These are phyloP conservation scores for Colletotrichum echinochloae DNA, from an alignment of 2,329 filamentous ascomycete species.

Conservation along the genomic window DNA sequence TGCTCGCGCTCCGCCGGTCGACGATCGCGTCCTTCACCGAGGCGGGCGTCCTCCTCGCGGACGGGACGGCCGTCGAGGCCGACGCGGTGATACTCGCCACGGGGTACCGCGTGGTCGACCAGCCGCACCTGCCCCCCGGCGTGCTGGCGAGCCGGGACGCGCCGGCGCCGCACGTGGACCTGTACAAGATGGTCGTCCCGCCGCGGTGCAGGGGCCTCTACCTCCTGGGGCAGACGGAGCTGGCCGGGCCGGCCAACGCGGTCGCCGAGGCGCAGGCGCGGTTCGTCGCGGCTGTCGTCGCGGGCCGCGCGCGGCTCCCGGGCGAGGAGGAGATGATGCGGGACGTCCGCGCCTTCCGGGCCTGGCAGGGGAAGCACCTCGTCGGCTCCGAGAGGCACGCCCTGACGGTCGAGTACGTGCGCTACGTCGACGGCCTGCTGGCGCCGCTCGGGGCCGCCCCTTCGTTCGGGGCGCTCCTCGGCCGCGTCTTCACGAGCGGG, in stretches of 20 bases:
- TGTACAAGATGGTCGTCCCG: slow-evolving; percentile 50
- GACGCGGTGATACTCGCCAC: slow-evolving; percentile 64
- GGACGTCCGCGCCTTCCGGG: slow-evolving; percentile 45
- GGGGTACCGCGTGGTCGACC: slow-evolving; percentile 51
- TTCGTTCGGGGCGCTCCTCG: slow-evolving; percentile 46
- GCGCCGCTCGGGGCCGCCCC: slow-evolving; percentile 50
- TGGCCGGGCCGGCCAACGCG: slow-evolving; percentile 48
- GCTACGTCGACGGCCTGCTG: slow-evolving; percentile 50
- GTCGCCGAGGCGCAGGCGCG: slow-evolving; percentile 51
- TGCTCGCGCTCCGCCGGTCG: slow-evolving; percentile 50
- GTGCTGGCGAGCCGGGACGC: slow-evolving; percentile 42
- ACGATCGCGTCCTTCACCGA: slow-evolving; percentile 46
- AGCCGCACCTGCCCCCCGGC: slow-evolving; percentile 47
- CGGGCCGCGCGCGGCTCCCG: slow-evolving; percentile 45
- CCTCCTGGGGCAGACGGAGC: slow-evolving; percentile 50
- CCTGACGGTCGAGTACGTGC: slow-evolving; percentile 45
- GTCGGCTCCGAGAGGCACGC: slow-evolving; percentile 50
- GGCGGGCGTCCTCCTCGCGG: slow-evolving; percentile 54
- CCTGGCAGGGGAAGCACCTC: slow-evolving; percentile 45
- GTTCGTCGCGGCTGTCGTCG: slow-evolving; percentile 48
- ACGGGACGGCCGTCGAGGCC: slow-evolving; percentile 53
- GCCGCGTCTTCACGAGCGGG: slow-evolving; percentile 44
- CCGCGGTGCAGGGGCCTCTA: slow-evolving; percentile 49
- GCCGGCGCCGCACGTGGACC: slow-evolving; percentile 45
- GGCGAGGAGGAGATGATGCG: slow-evolving; percentile 45